A percentile compares a stretch with the other conserved stretches of the same genome.
Evolutionary conservation across 1,284 basidiomycete genomes (phyloP).

Genomic region (Hemileia vastatrix): DNA sequence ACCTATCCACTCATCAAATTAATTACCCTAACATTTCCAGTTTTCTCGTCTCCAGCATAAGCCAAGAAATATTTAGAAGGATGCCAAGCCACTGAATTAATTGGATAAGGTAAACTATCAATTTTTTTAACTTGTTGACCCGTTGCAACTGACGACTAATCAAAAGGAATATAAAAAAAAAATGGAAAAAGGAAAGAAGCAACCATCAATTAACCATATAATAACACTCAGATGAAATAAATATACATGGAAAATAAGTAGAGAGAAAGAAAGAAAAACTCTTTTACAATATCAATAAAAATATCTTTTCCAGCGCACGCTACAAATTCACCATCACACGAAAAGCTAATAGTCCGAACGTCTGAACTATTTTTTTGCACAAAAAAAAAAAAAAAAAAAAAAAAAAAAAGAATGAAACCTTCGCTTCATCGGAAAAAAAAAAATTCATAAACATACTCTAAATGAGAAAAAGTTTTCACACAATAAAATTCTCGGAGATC

Average conservation of each 20-base stretch:
- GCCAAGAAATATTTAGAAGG: slow-evolving; percentile 32
- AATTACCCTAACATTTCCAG: slow-evolving; percentile 11
- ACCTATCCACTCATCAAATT: too few species aligned
- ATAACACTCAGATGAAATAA: slow-evolving; percentile 21
- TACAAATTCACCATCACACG: slow-evolving; percentile 37
- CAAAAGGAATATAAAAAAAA: slow-evolving; percentile 1
- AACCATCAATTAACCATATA: not conserved
- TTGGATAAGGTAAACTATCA: slow-evolving; percentile 18
- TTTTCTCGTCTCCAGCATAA: slow-evolving; percentile 34
- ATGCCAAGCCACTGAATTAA: slow-evolving; percentile 35
- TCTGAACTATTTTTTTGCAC: not conserved
- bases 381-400: not conserved
- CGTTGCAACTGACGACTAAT: not conserved
- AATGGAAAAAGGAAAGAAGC: slow-evolving; percentile 2
- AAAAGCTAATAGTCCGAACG: slow-evolving; percentile 33
- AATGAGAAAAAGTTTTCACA: slow-evolving; percentile 14
- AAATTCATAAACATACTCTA: not conserved
- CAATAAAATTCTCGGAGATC: slow-evolving; percentile 15
- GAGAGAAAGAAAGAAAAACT: not conserved
- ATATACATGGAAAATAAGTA: slow-evolving; percentile 16
- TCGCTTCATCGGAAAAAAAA: not conserved
- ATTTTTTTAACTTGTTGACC: slow-evolving; percentile 28
- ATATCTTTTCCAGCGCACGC: slow-evolving; percentile 37
- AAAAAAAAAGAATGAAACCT: not conserved
- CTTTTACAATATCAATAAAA: slow-evolving; percentile 29